phyloP scores from a whole-genome alignment of 2,329 filamentous ascomycete species.

The Fusarium palustre region DNA sequence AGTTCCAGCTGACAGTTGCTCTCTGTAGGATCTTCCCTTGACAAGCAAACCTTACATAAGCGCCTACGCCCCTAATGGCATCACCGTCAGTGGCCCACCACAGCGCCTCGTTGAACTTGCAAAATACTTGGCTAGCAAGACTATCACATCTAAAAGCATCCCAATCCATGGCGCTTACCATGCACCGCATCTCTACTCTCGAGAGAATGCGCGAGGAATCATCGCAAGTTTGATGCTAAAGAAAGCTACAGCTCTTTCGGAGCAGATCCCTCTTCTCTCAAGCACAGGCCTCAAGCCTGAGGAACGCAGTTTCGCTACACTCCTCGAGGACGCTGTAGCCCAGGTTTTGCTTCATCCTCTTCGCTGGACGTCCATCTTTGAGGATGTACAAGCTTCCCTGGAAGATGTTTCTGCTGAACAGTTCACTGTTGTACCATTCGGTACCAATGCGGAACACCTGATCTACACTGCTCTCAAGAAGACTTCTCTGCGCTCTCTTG shows the following conservation, averaged over 20 bases:
- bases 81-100: constrained; percentile 37
- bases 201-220: constrained; percentile 20
- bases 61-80: constrained; percentile 34
- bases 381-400: constrained; percentile 11
- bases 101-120: constrained; percentile 28
- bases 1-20: not conserved
- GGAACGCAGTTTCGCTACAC: constrained; percentile 24
- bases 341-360: constrained; percentile 30
- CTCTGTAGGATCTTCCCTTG: constrained; percentile 3
- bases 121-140: constrained; percentile 6
- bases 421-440: constrained; percentile 22
- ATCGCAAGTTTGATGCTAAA: constrained; percentile 11
- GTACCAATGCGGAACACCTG: constrained; percentile 31
- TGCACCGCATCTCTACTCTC: constrained; percentile 36
- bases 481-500: constrained; percentile 20
- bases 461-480: constrained; percentile 41
- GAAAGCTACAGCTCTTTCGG: not conserved
- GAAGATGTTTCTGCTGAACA: constrained; percentile 1
- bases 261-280: constrained; percentile 18
- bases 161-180: constrained; percentile 39
- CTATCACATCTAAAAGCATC: constrained; percentile 23
- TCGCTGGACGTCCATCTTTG: constrained; percentile 30
- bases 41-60: constrained; percentile 39
- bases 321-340: constrained; percentile 29
- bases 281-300: constrained; percentile 14